phyloP scores from a whole-genome alignment of 2,329 filamentous ascomycete species.

The Tympanopsis confertula region DNA sequence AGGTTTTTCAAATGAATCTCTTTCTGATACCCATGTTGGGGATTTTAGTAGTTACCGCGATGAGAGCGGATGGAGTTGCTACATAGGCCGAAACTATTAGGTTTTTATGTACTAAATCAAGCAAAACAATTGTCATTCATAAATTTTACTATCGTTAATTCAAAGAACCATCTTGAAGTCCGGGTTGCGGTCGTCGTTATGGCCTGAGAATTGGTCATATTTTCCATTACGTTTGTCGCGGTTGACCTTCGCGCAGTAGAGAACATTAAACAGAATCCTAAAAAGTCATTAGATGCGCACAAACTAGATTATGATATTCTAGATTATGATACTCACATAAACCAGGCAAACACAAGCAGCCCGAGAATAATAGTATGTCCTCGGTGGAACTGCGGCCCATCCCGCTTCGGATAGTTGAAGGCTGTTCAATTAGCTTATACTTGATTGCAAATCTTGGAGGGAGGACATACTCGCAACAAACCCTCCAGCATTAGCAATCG shows the following conservation, averaged over 20 bases:
- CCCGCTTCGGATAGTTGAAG: constrained; percentile 45
- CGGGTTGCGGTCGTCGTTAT: constrained; percentile 1
- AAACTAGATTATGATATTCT: background rate
- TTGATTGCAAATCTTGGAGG: background rate
- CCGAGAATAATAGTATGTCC: constrained; percentile 52
- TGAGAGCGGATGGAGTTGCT: too few relatives aligned
- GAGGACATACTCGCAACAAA: constrained; percentile 43
- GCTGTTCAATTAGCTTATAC: constrained; percentile 16
- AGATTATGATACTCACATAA: constrained; percentile 44
- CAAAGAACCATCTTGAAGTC: constrained; percentile 3
- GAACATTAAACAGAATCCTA: constrained; percentile 2
- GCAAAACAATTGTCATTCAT: background rate
- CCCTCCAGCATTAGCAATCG: constrained; percentile 55
- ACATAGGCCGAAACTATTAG: too few relatives aligned
- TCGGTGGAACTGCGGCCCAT: constrained; percentile 44
- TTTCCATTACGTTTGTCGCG: constrained; percentile 1
- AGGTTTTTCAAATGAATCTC: too few relatives aligned
- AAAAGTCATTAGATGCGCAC: background rate
- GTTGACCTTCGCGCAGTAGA: constrained; percentile 3
- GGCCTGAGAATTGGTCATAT: constrained; percentile 1
- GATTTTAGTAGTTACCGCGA: too few relatives aligned
- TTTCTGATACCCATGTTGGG: too few relatives aligned
- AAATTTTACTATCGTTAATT: background rate
- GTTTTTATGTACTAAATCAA: too few relatives aligned
- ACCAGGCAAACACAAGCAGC: constrained; percentile 49